Evolutionary conservation across 1,284 basidiomycete genomes (phyloP).

Genomic region (Cryptococcus amylolentus): DNA sequence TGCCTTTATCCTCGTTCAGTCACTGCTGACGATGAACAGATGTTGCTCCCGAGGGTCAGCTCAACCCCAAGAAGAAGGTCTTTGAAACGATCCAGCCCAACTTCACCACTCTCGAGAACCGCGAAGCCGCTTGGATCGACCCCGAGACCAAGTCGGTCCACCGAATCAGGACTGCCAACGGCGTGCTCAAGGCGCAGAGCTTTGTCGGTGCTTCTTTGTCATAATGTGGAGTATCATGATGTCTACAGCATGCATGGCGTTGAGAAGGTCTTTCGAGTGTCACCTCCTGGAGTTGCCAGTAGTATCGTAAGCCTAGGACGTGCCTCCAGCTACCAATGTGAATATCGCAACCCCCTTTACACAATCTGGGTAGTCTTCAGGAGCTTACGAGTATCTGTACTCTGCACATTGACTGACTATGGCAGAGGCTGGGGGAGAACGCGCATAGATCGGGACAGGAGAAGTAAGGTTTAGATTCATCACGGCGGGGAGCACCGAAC

Average conservation of each 20-base stretch:
- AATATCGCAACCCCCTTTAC: no score
- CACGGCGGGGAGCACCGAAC: no score
- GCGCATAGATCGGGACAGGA: no score
- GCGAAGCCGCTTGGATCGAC: slow-evolving; percentile 88
- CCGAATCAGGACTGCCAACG: slow-evolving; percentile 78
- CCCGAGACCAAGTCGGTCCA: slow-evolving; percentile 75
- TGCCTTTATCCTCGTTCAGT: background rate
- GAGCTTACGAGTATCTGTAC: no score
- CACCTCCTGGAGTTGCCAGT: no score
- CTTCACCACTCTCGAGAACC: slow-evolving; percentile 79
- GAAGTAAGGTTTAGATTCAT: no score
- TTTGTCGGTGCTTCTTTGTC: slow-evolving; percentile 83
- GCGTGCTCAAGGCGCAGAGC: slow-evolving; percentile 73
- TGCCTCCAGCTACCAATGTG: no score
- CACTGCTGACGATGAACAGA: slow-evolving; percentile 50
- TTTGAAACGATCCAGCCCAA: slow-evolving; percentile 89
- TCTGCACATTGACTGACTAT: no score
- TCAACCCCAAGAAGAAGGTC: slow-evolving; percentile 97
- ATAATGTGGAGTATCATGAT: slow-evolving; percentile 48
- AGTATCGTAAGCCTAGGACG: no score
- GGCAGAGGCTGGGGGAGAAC: no score
- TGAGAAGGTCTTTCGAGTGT: background rate
- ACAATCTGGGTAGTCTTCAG: no score
- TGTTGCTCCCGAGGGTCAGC: slow-evolving; percentile 67
- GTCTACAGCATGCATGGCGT: background rate